phyloP scores from a whole-genome alignment of 2,329 filamentous ascomycete species.

The Bipolaris victoriae region DNA sequence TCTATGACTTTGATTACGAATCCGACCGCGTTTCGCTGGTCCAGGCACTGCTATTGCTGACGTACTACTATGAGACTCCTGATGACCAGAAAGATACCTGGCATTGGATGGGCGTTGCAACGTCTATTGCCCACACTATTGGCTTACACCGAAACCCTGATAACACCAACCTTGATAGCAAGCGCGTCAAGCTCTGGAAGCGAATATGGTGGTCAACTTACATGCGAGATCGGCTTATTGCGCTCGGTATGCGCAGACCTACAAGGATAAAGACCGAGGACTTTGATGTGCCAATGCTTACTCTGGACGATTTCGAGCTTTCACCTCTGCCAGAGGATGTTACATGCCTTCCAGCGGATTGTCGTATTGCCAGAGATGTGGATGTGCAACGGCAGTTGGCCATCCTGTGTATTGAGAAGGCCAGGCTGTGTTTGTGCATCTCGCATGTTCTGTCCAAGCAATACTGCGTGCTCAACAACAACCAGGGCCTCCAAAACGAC shows the following conservation, averaged over 20 bases:
- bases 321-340: conserved; percentile 70
- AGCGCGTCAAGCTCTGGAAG: conserved; percentile 86
- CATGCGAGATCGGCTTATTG: conserved; percentile 91
- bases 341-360: conserved; percentile 71
- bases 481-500: conserved; percentile 73
- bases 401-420: conserved; percentile 88
- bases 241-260: conserved; percentile 89
- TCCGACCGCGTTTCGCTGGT: conserved; percentile 86
- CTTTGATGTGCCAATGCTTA: conserved; percentile 91
- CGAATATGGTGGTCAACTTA: conserved; percentile 98
- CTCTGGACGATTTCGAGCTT: conserved; percentile 83
- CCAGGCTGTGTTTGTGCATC: conserved; percentile 86
- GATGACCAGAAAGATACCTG: conserved; percentile 98
- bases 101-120: conserved; percentile 98
- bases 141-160: conserved; percentile 86
- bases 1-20: conserved; percentile 97
- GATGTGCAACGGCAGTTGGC: conserved; percentile 79
- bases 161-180: conserved; percentile 74
- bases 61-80: conserved; percentile 96
- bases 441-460: conserved; percentile 88
- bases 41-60: conserved; percentile 88
- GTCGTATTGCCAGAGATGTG: conserved; percentile 72
- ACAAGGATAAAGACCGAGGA: conserved; percentile 93
- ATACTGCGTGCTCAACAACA: conserved; percentile 87
- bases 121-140: conserved; percentile 91